Conservation (phyloP, 345 rosid species). For the Hypericum perforatum region DNA sequence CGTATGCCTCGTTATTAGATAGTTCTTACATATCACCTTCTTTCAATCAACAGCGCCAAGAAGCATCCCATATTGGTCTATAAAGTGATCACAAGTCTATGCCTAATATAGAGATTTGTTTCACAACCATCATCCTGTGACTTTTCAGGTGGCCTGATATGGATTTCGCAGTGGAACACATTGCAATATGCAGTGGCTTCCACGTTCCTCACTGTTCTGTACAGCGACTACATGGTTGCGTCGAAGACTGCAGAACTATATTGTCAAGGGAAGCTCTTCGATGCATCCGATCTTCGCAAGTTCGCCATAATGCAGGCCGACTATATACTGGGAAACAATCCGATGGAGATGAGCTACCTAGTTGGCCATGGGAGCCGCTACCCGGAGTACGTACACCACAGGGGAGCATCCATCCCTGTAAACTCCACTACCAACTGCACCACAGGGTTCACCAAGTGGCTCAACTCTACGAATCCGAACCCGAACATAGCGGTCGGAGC, state of each 20-base stretch:
- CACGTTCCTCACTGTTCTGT: slow-evolving; percentile 19
- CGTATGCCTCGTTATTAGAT: too few relatives aligned
- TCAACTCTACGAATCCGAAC: slow-evolving; percentile 8
- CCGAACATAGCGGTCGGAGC: slow-evolving; percentile 18
- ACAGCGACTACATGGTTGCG: slow-evolving; percentile 18
- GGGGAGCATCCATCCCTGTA: slow-evolving; percentile 19
- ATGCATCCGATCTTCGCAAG: slow-evolving; percentile 10
- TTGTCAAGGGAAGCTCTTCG: slow-evolving; percentile 13
- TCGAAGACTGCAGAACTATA: slow-evolving; percentile 13
- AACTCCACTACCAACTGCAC: slow-evolving; percentile 8
- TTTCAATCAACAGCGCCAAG: too few relatives aligned
- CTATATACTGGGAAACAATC: slow-evolving; percentile 18
- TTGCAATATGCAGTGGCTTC: slow-evolving; percentile 18
- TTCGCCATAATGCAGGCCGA: slow-evolving; percentile 21
- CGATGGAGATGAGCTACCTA: slow-evolving; percentile 16
- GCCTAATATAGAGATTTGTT: too few relatives aligned
- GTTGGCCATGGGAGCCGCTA: slow-evolving; percentile 12
- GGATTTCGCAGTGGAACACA: slow-evolving; percentile 12
- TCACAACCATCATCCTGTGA: background rate
- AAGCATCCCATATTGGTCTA: too few relatives aligned
- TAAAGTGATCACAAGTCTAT: too few relatives aligned
- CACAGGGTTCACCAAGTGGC: slow-evolving; percentile 15
- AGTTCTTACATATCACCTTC: too few relatives aligned
- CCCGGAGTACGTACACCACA: slow-evolving; percentile 15
- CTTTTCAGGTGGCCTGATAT: slow-evolving; percentile 19